Evolutionary conservation across 75 land plant species (phyloP).

Genomic region (Cunninghamia lanceolata): DNA sequence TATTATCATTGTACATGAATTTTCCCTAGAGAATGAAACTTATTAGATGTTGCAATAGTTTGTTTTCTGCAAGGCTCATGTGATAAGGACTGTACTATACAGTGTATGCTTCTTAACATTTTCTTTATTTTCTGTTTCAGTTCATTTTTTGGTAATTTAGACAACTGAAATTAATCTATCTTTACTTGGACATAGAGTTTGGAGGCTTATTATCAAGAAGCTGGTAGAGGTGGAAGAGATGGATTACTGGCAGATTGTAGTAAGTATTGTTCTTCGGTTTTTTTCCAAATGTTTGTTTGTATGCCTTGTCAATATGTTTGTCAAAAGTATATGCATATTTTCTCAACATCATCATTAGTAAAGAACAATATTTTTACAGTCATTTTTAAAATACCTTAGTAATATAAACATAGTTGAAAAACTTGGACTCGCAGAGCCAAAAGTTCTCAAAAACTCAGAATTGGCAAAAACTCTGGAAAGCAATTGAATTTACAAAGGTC

Average conservation of each 20-base stretch:
- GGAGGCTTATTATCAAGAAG: slow-evolving; percentile 87
- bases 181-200: slow-evolving; percentile 42
- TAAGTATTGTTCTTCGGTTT: slow-evolving; percentile 20
- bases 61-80: neutral
- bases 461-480: too few species aligned
- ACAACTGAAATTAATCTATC: neutral
- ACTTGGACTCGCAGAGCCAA: too few species aligned
- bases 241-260: slow-evolving; percentile 64
- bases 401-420: too few species aligned
- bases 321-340: neutral
- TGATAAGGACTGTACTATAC: neutral
- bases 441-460: too few species aligned
- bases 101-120: neutral
- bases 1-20: neutral
- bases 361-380: neutral
- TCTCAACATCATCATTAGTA: neutral
- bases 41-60: neutral
- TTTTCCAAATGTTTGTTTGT: neutral
- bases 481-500: too few species aligned
- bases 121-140: neutral
- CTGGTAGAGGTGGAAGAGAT: slow-evolving; percentile 84
- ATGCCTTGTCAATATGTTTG: neutral
- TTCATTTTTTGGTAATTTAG: neutral
- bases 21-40: neutral
- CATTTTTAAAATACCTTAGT: neutral